phyloP scores from a whole-genome alignment of 352 stramenopile species.

The Globisporangium paddicum region DNA sequence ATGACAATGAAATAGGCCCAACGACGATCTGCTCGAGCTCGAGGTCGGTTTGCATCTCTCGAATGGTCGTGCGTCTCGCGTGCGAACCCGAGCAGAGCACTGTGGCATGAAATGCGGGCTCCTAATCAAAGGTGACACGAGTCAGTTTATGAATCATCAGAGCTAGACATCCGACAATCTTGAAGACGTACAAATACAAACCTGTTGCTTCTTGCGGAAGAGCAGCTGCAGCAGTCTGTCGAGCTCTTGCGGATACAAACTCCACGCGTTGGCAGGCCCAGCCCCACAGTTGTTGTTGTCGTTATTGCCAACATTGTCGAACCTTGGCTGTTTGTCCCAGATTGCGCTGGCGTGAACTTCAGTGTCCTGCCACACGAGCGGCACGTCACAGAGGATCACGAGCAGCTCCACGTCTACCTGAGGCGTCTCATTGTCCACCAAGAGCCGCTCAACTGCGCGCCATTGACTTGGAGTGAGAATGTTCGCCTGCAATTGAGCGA shows the following conservation, averaged over 20 bases:
- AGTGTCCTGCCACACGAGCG: constrained; percentile 34
- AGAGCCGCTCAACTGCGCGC: constrained; percentile 21
- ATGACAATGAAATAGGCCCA: constrained; percentile 32
- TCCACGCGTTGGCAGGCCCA: constrained; percentile 22
- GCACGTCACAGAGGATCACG: constrained; percentile 51
- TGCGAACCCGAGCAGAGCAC: constrained; percentile 35
- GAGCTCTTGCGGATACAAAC: constrained; percentile 33
- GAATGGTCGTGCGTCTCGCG: constrained; percentile 30
- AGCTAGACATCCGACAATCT: too few relatives aligned
- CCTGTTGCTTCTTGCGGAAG: constrained; percentile 28
- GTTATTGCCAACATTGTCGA: background rate
- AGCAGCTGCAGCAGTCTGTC: constrained; percentile 29
- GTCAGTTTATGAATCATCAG: too few relatives aligned
- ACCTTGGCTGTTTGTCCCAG: constrained; percentile 10
- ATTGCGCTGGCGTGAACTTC: constrained; percentile 12
- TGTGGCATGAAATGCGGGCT: constrained; percentile 31
- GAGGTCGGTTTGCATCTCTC: constrained; percentile 15
- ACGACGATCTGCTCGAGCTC: constrained; percentile 48
- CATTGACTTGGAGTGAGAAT: constrained; percentile 29
- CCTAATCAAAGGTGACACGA: too few relatives aligned
- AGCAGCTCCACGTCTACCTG: constrained; percentile 13
- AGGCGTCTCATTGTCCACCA: background rate
- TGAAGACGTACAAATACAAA: constrained; percentile 6
- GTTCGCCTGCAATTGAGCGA: constrained; percentile 24
- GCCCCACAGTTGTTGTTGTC: background rate